Evolutionary conservation across 2,329 filamentous ascomycete species (phyloP), one percentile per base, ranked within the genome.

Genomic region (Hypoxylon rubiginosum): DNA sequence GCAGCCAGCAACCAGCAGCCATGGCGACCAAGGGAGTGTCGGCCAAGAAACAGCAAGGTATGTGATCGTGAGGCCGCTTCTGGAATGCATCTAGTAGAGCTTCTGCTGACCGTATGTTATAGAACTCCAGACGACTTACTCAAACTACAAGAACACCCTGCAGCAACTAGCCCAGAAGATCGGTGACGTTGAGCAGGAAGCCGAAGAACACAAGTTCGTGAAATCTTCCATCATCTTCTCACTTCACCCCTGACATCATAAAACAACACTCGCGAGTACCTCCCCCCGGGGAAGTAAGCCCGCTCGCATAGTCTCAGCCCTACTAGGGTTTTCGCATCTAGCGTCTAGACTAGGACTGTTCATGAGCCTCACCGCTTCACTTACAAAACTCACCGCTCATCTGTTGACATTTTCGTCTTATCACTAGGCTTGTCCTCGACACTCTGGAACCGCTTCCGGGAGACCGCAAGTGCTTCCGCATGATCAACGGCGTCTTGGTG

Each of bases 151-250:
- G 78, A 90, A 87, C 73, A 90, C 86, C 3, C 87, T 99, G 63
- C 95, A 98, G 81, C 92, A 96, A 77, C 90, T 99, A 75, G 96
- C 96, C 30, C 91, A 94, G 76, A 98, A 97, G 80, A 97, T 99
- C 73, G 96, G 96, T 43, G 94, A 98, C 77, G 94, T 99, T 61
- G 96, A 99, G 82, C 93, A 97, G 79, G 96, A 98, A 79, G 91
- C 92, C 19, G 96, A 99, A 80, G 96, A 99, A 79, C 96, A 99
- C 85, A 98, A 97, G 96, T 98, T 82, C 78, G 91, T 82, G 54
- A 54, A 7, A 46, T 66, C 69, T 52, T 66, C 32, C 64, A 30
- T 56, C 54, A n/a, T 60, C 17, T 62, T 56, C 58, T 58, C 56
- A n/a, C 30, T 46, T 49, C 36, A n/a, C 30, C 45, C 67, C 51